Conservation (phyloP, 1,139 yeast species). For the Geotrichum fermentans region DNA sequence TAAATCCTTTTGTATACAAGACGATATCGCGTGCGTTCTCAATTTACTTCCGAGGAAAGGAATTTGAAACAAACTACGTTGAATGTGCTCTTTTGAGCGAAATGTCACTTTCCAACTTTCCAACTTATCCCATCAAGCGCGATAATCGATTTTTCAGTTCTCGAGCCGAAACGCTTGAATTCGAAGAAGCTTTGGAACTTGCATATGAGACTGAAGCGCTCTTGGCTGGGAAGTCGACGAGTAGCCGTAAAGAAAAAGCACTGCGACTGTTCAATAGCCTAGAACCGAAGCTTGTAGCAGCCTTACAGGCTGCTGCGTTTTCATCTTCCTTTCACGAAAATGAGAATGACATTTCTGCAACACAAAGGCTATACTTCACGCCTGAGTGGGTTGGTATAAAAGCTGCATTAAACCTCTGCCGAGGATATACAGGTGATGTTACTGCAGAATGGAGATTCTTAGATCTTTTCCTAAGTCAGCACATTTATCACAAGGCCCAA, state of each 20-base stretch:
- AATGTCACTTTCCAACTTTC: conserved; percentile 22
- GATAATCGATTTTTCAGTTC: conserved; percentile 21
- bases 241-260: conserved; percentile 16
- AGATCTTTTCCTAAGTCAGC: conserved; percentile 28
- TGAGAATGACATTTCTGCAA: background rate
- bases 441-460: conserved; percentile 23
- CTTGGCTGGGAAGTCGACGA: conserved; percentile 16
- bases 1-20: conserved; percentile 15
- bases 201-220: conserved; percentile 9
- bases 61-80: conserved; percentile 19
- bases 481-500: conserved; percentile 25
- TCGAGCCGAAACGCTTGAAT: conserved; percentile 14
- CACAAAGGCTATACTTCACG: conserved; percentile 2
- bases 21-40: conserved; percentile 15
- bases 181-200: conserved; percentile 17
- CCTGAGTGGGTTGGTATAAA: conserved; percentile 13
- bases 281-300: conserved; percentile 1
- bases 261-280: conserved; percentile 4
- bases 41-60: conserved; percentile 19
- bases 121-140: conserved; percentile 20
- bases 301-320: conserved; percentile 18
- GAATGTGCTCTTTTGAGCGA: conserved; percentile 22
- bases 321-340: conserved; percentile 17
- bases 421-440: conserved; percentile 15
- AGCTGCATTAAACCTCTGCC: conserved; percentile 7